Evolutionary conservation across 352 stramenopile species (phyloP), one percentile per base, ranked within the genome.

Genomic region (Peronospora tabacina): DNA sequence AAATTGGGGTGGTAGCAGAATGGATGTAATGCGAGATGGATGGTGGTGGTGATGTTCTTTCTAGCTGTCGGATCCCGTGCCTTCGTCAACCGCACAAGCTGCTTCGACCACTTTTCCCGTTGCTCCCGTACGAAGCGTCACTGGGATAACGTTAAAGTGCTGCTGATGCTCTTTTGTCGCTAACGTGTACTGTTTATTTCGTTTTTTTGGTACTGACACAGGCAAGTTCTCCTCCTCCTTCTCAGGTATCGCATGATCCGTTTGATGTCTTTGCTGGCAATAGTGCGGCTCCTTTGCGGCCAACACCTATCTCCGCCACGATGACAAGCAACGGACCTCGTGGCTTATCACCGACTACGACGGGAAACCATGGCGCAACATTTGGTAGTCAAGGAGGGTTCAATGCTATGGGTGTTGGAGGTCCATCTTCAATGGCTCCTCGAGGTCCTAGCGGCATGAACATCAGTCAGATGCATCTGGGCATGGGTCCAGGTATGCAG

Each of bases 401-500:
- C 35, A 75, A 75, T 48, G 52, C 70, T 1, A 71, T 74, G 43
- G 54, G 47, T 8, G 63, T 67, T 35, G 66, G 70, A 2, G 61
- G 63, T 41, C 57, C 64, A 2, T 61, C 66, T 0, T 47, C 66
- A 6, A 77, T 78, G 70, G 69, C 47, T 13, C 70, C 74, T 55
- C 71, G 73, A 29, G 64, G 61, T 34, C 66, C 61, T 22, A 73
- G 70, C 36, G 70, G 60, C 39, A 87, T 89, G 67, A 83, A 84
- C 56, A 90, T 90, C 58, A 90, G 76, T 32, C 76, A 90, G 55
- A 90, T 90, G 79, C 77, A 89, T 61, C 80, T 89, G 60, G 72
- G 70, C 20, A 87, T 87, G 63, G 61, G 59, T 22, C 65, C 72
- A 13, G 59, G 71, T 15, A 71, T 76, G 47, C 69, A 71, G 29